A percentile compares a stretch with the other conserved stretches of the same genome.
Evolutionary conservation across 164 flowering plant species (phyloP).

Genomic region (Aristolochia californica): DNA sequence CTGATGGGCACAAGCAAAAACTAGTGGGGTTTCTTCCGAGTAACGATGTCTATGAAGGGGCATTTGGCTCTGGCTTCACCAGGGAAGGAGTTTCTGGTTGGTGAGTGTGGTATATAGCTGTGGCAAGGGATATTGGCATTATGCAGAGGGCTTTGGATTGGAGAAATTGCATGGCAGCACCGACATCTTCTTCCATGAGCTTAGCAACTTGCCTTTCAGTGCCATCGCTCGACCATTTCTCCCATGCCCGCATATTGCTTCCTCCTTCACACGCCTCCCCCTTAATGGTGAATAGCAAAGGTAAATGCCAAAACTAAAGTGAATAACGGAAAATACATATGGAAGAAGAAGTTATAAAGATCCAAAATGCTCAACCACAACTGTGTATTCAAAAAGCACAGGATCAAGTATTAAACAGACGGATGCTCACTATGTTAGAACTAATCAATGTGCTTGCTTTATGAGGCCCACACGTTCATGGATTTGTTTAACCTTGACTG

Average conservation of each 20-base stretch:
- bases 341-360: too few relatives aligned
- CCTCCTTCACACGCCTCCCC: slow-evolving; percentile 43
- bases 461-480: neutral
- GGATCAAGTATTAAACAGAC: too few relatives aligned
- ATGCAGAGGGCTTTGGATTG: slow-evolving; percentile 79
- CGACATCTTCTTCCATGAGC: slow-evolving; percentile 80
- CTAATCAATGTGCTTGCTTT: too few relatives aligned
- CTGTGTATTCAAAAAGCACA: too few relatives aligned
- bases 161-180: slow-evolving; percentile 80
- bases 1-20: slow-evolving; percentile 14
- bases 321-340: too few relatives aligned
- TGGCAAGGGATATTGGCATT: slow-evolving; percentile 72
- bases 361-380: too few relatives aligned
- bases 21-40: neutral
- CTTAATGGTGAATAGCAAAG: slow-evolving; percentile 14
- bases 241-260: slow-evolving; percentile 48
- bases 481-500: neutral
- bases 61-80: slow-evolving; percentile 49
- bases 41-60: slow-evolving; percentile 23
- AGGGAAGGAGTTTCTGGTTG: slow-evolving; percentile 30
- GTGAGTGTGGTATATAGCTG: slow-evolving; percentile 43
- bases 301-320: neutral
- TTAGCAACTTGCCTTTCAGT: slow-evolving; percentile 71
- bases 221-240: slow-evolving; percentile 69
- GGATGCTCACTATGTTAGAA: too few relatives aligned